Base-by-base conservation (phyloP, 2,329 filamentous ascomycete species). In the Penicillium sp. region DNA sequence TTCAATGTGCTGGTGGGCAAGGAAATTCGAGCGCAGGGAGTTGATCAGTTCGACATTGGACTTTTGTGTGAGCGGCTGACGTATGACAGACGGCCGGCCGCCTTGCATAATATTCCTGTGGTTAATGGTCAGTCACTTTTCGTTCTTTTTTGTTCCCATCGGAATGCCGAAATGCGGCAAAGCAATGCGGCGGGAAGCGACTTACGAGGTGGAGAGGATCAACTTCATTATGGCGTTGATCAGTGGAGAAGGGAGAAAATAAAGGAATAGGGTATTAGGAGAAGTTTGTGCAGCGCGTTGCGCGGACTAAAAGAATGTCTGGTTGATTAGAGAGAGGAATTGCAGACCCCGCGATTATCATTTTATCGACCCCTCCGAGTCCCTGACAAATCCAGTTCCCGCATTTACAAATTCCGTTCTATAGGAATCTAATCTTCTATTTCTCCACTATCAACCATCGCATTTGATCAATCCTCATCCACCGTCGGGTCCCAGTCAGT, bases 31-130 rank as follows among this genome's bases (percentile, higher is more conserved):
- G 67, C 90, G 89, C 19, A 99, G 84, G 3, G 92, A 91, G 69
- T 91, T 93, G 63, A 92, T 90, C 66, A 99, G 85, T 76, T 99
- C 95, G 67, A 93, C 87, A 73, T 98, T 98, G 53, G 93, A 97
- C 72, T 93, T 91, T 71, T 87, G 87, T 63, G 86, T 85, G 58
- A 87, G 84, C 16, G 88, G 86, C 69, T 90, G 90, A 61, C 91
- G 88, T 74, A 96, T 89, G 61, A 96, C 88, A 48, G 91, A 91
- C 56, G 90, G 89, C 56, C 90, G 90, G 63, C 87, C 88, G 62
- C 86, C 87, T 67, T 88, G 88, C 83, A 96, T 91, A 73, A 96
- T 89, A 80, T 96, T 97, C 70, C 85, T 87, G 68, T 48, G 27
- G 50, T 29, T 27, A 45, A 24, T 24, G 24, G 11, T 57, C 44